Evolutionary conservation across 148 eudicot species (phyloP), one percentile per base, ranked within the genome.

Genomic region (Spergularia bocconei): DNA sequence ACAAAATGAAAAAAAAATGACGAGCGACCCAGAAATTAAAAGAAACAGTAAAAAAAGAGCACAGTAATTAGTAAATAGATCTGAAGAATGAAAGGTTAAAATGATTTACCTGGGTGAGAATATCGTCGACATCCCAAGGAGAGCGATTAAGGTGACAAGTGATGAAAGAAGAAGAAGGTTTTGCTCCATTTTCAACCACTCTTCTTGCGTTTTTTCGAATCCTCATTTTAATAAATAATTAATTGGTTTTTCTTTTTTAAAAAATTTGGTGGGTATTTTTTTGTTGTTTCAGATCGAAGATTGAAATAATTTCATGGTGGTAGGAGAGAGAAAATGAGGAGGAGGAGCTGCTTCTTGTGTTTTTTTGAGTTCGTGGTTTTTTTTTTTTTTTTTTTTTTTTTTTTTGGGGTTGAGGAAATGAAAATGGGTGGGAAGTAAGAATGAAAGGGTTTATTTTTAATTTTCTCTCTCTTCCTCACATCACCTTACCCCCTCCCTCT

Each of bases 141-240:
- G 83, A 67, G 23, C 77, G 83, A 81, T 81, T 81, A 7, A 81
- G 83, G 58, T 81, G 77, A 10, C 83, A 81, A 77, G 77, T 56
- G 5, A 81, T 25, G 53, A 64, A 79, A 1, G 82, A 78, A 2
- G 76, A 56, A 6, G 63, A 54, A 36, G 44, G 41, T 44, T 17
- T 23, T 19, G 33, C 23, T 41, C 63, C 53, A 29, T 29, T 29
- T 13, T 65, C 62, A 7, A 38, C 0, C 36, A 21, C n/a, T 0
- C 13, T 54, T 19, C 14, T 4, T 9, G 25, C 48, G 58, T 77
- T 71, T 29, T 78, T 77, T 7, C 79, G 13, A n/a, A 77, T 77
- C 47, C 79, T 70, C 79, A 77, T 77, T 36, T 39, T n/a, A n/a
- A n/a, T n/a, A n/a, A n/a, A n/a, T n/a, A n/a, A n/a, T n/a, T n/a